Evolutionary conservation across 495 filamentous ascomycete species (phyloP), one percentile per base, ranked within the genome.

Genomic region (Penicillium simplicissimum): DNA sequence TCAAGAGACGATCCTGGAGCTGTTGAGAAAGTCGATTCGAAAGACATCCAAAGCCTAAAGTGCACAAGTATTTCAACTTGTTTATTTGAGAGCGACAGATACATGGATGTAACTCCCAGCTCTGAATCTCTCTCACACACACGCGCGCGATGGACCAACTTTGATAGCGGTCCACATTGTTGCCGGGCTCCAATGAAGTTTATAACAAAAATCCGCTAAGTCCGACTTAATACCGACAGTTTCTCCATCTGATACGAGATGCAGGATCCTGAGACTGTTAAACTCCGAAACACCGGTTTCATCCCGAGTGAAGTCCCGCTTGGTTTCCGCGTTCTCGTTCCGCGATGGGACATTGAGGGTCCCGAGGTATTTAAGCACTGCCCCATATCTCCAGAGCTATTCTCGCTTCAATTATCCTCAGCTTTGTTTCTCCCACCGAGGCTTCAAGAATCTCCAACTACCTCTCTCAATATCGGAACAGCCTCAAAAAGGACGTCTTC

Each of bases 171-270:
- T 4, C 28, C 28, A 0, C 4, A 31, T 31, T 0, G 6, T 31
- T 31, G 2, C 28, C 6, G 28, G 6, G 4, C 28, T 25, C 23
- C 23, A 25, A 25, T 3, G 6, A 31, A 31, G 3, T 6, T 31
- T 52, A 1, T 4, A 21, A 14, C 1, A 19, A 8, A 53, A 14
- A 8, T n/a, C 51, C 51, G 51, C n/a, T 53, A 53, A 53, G n/a
- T 53, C 51, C 51, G 51, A 6, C 33, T 53, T 53, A 53, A 53
- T 36, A 49, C 45, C 33, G 51, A 35, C 49, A 8, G 21, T 4
- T 15, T 7, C 28, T 28, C 7, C 23, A 28, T 52, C 13, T 52
- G 48, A 52, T 53, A 36, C 9, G 51, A 35, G 14, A 49, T 15
- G 21, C 23, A 31, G 11, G 23, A 49, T 25, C 21, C 11, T 14